Percentiles rank a stretch among this genome's conserved stretches.
Evolutionary conservation across 108 stramenopile species (phyloP).

Genomic region (Fragilaria radians): DNA sequence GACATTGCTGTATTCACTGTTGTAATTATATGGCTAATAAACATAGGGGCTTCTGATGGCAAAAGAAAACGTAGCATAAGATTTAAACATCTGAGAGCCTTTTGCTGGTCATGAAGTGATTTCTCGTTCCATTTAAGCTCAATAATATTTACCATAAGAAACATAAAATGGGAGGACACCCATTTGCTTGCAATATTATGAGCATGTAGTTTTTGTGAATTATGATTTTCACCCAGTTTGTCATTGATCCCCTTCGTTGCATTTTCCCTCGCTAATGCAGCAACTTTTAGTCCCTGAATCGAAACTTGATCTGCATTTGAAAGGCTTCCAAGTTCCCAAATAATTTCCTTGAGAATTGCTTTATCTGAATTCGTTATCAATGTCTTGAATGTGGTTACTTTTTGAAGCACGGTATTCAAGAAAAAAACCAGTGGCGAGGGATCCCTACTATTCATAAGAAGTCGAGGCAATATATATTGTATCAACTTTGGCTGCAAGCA

Average conservation of each 20-base stretch:
- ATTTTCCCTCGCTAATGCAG: constrained; percentile 9
- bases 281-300: constrained; percentile 23
- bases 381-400: constrained; percentile 26
- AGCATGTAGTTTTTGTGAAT: not conserved
- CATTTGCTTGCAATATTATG: constrained; percentile 32
- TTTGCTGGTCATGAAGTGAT: constrained; percentile 34
- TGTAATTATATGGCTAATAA: constrained; percentile 67
- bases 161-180: constrained; percentile 75
- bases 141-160: constrained; percentile 67
- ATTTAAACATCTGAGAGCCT: constrained; percentile 45
- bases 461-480: constrained; percentile 43
- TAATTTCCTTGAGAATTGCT: constrained; percentile 47
- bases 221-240: constrained; percentile 10
- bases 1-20: constrained; percentile 61
- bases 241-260: constrained; percentile 15
- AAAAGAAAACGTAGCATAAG: constrained; percentile 43
- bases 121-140: constrained; percentile 47
- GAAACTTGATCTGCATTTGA: constrained; percentile 24
- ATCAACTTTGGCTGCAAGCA: constrained; percentile 43
- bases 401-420: constrained; percentile 34
- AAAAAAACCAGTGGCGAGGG: constrained; percentile 47
- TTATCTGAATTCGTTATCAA: constrained; percentile 32
- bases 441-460: constrained; percentile 36
- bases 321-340: constrained; percentile 56
- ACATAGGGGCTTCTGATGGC: constrained; percentile 48